Conservation (phyloP, 192 early-diverging fungal species). For the Linnemannia schmuckeri region DNA sequence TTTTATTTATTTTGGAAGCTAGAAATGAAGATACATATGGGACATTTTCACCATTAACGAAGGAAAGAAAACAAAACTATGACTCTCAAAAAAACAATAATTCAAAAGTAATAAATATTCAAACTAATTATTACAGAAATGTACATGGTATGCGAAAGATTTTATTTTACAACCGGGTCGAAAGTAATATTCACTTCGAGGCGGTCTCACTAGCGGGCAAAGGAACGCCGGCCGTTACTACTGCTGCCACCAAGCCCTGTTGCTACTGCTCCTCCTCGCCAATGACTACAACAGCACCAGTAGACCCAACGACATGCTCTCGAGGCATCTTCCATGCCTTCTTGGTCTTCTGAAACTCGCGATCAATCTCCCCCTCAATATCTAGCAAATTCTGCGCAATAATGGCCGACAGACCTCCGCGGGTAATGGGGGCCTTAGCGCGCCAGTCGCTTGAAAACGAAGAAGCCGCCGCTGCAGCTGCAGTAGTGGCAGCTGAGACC, state of each 20-base stretch:
- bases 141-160: too few species aligned
- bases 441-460: neutral
- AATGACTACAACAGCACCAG: neutral
- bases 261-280: neutral
- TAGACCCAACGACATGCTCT: neutral
- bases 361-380: slow-evolving; percentile 10
- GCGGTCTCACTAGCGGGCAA: neutral
- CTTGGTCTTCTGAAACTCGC: neutral
- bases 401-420: slow-evolving; percentile 15
- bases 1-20: slow-evolving; percentile 1
- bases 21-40: too few species aligned
- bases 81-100: too few species aligned
- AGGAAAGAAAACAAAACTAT: neutral
- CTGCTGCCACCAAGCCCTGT: neutral
- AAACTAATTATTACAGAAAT: too few species aligned
- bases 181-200: neutral
- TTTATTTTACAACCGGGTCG: too few species aligned
- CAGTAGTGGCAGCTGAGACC: neutral
- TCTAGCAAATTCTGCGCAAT: slow-evolving; percentile 25
- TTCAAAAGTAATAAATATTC: too few species aligned
- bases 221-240: neutral
- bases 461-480: neutral
- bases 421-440: neutral
- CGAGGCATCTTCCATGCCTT: neutral
- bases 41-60: neutral